Evolutionary conservation across 139 green algal genomes (phyloP).

Genomic region (Trebouxia sp.): DNA sequence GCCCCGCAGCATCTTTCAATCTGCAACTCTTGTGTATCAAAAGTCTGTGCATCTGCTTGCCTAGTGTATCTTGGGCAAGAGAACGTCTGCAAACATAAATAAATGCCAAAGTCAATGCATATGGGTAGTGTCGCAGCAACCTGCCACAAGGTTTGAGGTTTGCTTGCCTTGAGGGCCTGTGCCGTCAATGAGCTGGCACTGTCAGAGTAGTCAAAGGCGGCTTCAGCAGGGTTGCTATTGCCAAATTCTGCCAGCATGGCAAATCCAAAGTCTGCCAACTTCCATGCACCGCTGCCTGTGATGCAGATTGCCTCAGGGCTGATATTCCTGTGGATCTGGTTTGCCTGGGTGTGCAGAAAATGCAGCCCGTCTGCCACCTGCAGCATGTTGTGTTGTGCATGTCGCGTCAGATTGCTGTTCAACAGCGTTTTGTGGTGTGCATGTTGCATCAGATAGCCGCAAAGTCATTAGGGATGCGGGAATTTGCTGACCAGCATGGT

Average conservation of each 20-base stretch:
- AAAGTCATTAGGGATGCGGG: no score
- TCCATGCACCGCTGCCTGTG: slow-evolving; percentile 66
- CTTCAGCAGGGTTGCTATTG: slow-evolving; percentile 2
- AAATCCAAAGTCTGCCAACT: slow-evolving; percentile 72
- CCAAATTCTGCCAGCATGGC: slow-evolving; percentile 32
- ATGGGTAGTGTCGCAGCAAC: no score
- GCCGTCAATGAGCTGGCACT: slow-evolving; percentile 1
- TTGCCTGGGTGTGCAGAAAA: slow-evolving; percentile 80
- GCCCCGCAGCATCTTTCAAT: no score
- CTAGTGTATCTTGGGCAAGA: no score
- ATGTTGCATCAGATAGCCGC: background rate
- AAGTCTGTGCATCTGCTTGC: no score
- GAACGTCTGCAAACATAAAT: no score
- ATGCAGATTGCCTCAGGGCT: slow-evolving; percentile 50
- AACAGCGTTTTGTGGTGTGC: no score
- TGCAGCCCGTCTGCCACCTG: slow-evolving; percentile 70
- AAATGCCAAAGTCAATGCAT: no score
- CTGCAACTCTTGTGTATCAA: no score
- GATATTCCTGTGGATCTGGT: slow-evolving; percentile 75
- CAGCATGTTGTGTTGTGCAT: no score
- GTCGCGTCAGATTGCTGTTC: no score
- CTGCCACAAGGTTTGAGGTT: background rate
- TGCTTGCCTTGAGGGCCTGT: slow-evolving; percentile 33
- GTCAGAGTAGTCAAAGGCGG: slow-evolving; percentile 29
- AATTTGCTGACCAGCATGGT: no score